Percentiles rank a stretch among this genome's conserved stretches.
These are phyloP conservation scores for Euclidium syriacum DNA, from an alignment of 345 rosid species.

Conservation along the genomic window DNA sequence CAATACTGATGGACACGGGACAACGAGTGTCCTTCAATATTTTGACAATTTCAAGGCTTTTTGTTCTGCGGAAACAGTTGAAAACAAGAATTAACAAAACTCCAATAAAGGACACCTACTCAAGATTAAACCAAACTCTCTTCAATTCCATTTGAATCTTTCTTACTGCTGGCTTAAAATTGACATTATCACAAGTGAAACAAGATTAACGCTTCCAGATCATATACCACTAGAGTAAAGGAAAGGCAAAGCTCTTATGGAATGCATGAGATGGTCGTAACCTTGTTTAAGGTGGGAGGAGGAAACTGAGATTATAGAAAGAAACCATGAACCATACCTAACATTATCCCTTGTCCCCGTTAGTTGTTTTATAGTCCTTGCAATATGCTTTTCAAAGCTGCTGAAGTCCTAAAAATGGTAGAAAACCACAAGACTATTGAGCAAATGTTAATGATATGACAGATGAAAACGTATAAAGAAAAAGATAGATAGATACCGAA, in stretches of 20 bases:
- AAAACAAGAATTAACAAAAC: not conserved
- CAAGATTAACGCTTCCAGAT: not conserved
- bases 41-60: slow-evolving; percentile 61
- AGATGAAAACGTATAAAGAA: not conserved
- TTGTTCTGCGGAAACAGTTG: slow-evolving; percentile 43
- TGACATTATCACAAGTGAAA: not conserved
- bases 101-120: not conserved
- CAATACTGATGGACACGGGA: slow-evolving; percentile 67
- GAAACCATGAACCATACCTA: slow-evolving; percentile 42
- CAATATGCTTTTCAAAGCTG: slow-evolving; percentile 51
- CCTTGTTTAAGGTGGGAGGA: not conserved
- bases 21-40: slow-evolving; percentile 63
- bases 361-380: slow-evolving; percentile 61
- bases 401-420: slow-evolving; percentile 50
- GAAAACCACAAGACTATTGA: slow-evolving; percentile 7
- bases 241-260: not conserved
- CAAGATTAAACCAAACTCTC: not conserved
- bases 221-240: not conserved
- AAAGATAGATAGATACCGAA: slow-evolving; percentile 35
- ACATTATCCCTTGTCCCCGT: slow-evolving; percentile 63
- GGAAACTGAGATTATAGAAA: not conserved
- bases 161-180: not conserved
- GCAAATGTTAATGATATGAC: slow-evolving; percentile 5
- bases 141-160: not conserved
- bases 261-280: not conserved